phyloP scores from a whole-genome alignment of 1,284 basidiomycete genomes.

The Moesziomyces aphidis region DNA sequence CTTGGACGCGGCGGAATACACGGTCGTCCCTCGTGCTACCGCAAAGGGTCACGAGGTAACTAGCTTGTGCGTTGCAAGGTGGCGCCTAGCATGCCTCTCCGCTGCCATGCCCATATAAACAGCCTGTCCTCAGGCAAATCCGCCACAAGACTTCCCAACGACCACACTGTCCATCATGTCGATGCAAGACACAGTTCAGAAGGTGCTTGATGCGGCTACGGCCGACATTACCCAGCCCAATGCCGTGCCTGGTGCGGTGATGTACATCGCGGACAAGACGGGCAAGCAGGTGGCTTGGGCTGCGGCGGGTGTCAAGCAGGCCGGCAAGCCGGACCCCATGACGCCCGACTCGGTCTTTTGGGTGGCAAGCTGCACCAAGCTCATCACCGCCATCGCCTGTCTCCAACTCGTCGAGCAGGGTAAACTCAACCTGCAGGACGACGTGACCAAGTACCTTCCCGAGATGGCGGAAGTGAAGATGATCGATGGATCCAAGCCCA shows the following conservation, averaged over 20 bases:
- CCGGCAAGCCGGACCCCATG: constrained; percentile 42
- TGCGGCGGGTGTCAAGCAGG: constrained; percentile 48
- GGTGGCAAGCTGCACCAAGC: constrained; percentile 65
- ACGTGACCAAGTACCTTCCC: constrained; percentile 50
- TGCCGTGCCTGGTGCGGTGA: constrained; percentile 52
- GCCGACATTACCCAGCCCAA: constrained; percentile 28
- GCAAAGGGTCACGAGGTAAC: background rate
- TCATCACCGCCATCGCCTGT: constrained; percentile 64
- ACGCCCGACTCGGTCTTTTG: constrained; percentile 54
- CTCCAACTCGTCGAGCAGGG: constrained; percentile 66
- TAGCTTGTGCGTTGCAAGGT: too few relatives aligned
- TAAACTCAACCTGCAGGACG: constrained; percentile 57
- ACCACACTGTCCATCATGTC: constrained; percentile 9
- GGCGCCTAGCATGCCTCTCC: too few relatives aligned
- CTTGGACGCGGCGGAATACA: too few relatives aligned
- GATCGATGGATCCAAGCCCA: constrained; percentile 37
- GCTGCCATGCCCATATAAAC: too few relatives aligned
- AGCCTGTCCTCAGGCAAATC: too few relatives aligned
- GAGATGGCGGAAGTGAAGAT: constrained; percentile 54
- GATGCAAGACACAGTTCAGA: constrained; percentile 32
- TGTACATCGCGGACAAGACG: constrained; percentile 51
- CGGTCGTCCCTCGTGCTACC: background rate
- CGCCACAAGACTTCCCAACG: too few relatives aligned
- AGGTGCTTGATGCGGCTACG: constrained; percentile 29
- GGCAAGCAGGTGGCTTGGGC: constrained; percentile 53